Conservation (phyloP, 345 rosid species). For the sweet orange (Citrus sinensis) region DNA sequence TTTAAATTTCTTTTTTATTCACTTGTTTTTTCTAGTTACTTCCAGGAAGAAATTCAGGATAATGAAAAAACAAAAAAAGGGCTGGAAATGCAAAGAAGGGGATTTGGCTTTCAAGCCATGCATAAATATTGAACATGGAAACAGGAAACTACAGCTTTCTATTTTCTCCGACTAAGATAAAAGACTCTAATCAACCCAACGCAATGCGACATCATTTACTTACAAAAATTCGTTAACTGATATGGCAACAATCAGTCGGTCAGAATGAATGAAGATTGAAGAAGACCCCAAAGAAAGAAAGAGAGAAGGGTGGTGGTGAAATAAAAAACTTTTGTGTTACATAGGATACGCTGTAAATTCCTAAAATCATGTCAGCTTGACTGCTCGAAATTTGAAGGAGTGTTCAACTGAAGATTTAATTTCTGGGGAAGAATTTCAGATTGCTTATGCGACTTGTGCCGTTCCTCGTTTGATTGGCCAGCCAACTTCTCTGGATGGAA, state of each 20-base stretch:
- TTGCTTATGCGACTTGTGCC: conserved; percentile 33
- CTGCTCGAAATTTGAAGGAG: conserved; percentile 43
- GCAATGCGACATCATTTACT: conserved; percentile 21
- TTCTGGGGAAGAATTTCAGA: conserved; percentile 27
- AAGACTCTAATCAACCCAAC: conserved; percentile 2
- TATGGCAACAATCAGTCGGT: conserved; percentile 20
- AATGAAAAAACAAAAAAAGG: background rate
- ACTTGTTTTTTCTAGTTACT: too few species aligned
- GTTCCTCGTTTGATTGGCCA: conserved; percentile 26
- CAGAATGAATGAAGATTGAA: conserved; percentile 18
- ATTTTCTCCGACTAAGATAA: background rate
- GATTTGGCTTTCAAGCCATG: too few species aligned
- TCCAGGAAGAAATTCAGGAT: background rate
- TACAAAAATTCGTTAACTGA: conserved; percentile 28
- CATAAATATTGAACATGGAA: background rate
- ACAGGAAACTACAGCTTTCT: conserved; percentile 3
- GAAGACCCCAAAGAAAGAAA: background rate
- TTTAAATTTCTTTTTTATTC: too few species aligned
- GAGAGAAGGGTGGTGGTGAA: background rate
- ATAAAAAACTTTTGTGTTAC: background rate
- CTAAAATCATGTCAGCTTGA: conserved; percentile 39
- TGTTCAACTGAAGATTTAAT: conserved; percentile 26
- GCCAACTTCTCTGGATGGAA: conserved; percentile 28
- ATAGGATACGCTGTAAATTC: conserved; percentile 8
- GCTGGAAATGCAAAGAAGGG: too few species aligned